Evolutionary conservation across 352 stramenopile species (phyloP).

Genomic region (Thalassiosira livingstoniorum): DNA sequence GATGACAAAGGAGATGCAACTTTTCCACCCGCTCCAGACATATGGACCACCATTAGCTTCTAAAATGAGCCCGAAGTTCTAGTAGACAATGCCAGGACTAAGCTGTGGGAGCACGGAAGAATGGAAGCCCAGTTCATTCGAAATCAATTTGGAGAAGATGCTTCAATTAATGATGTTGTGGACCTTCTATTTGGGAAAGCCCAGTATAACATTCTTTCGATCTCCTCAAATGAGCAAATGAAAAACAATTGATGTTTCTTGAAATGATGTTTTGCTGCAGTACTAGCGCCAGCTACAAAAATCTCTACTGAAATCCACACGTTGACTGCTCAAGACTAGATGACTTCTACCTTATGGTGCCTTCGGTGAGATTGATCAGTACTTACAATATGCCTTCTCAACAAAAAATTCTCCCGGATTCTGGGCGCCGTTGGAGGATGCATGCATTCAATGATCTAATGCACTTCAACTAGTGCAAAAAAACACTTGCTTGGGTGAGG

Average conservation of each 20-base stretch:
- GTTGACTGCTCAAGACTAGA: neutral
- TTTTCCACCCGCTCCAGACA: too few relatives aligned
- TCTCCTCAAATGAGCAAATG: neutral
- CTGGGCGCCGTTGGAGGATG: neutral
- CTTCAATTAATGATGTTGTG: neutral
- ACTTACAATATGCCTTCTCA: neutral
- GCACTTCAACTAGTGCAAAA: too few relatives aligned
- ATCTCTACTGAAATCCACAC: neutral
- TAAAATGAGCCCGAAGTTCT: too few relatives aligned
- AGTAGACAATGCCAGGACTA: neutral
- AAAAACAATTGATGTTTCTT: neutral
- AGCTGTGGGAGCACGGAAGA: neutral
- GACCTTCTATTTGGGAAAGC: neutral
- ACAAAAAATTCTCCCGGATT: neutral
- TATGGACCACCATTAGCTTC: too few relatives aligned
- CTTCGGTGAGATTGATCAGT: neutral
- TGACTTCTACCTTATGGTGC: neutral
- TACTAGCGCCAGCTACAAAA: neutral
- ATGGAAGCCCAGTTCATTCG: neutral
- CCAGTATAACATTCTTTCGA: neutral
- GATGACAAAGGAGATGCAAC: too few relatives aligned
- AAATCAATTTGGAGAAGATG: neutral
- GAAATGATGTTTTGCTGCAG: neutral
- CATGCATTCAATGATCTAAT: neutral
- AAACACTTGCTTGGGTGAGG: too few relatives aligned